Evolutionary conservation across 495 filamentous ascomycete genomes (phyloP), one percentile per base, ranked within the genome.

Genomic region (Glonium stellatum): DNA sequence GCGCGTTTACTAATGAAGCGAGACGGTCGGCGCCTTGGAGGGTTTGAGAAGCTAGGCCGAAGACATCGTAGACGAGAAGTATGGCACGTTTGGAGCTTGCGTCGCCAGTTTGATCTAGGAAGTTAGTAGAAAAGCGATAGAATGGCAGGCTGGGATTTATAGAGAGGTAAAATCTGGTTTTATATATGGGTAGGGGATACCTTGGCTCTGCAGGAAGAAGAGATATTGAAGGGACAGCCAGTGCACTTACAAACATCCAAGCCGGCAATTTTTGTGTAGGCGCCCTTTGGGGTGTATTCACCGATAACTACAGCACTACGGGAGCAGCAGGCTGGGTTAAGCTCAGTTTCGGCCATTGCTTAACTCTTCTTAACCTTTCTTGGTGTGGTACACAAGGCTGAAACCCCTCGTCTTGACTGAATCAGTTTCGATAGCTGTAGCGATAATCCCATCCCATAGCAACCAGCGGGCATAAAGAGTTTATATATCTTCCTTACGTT

Each of bases 231-330:
- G 36, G 8, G 4, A 57, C 1, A 27, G 21, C 15, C 41, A 18
- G 27, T 31, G 27, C 6, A 18, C 68, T 55, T 67, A 73, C 71
- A 73, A 19, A 23, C 25, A 8, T 51, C 25, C 21, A 51, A 27
- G 15, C 48, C 48, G 0, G 18, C 48, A 31, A 55, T 37, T 1
- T 37, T 23, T 21, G 15, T 23, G 53, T 55, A 55, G 0, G 53
- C 19, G 53, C 53, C 53, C 22, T 55, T 55, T 4, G 53, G 53
- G 9, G 53, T 55, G 25, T 55, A 55, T 12, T 36, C 22, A 18
- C 34, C 77, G 55, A 73, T 71, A 19, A 81, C 69, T 41, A 83
- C 74, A 13, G 82, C 79, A 10, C 80, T 80, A 59, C 82, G 77
- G 11, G 76, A 75, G 56, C 72, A 75, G 62, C 72, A 54, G 39